Percentiles rank a stretch among this genome's conserved stretches.
Evolutionary conservation across 164 flowering plant species (phyloP).

Genomic region (Magnolia kwangsiensis): DNA sequence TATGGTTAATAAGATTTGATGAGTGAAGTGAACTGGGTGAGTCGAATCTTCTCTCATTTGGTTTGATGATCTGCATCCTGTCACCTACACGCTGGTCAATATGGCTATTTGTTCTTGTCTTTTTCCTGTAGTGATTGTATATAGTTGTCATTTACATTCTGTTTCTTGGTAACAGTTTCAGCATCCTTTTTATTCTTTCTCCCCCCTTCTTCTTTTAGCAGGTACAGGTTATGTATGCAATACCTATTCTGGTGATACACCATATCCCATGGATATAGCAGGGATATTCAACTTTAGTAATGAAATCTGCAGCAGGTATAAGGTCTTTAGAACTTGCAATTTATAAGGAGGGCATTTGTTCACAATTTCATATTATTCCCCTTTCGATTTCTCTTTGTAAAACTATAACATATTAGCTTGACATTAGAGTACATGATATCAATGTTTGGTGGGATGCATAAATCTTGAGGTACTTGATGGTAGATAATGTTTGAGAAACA

Average conservation of each 20-base stretch:
- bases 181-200: not conserved
- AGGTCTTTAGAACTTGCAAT: not conserved
- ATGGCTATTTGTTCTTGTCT: not conserved
- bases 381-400: not conserved
- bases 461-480: not conserved
- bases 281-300: slow-evolving; percentile 69
- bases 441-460: not conserved
- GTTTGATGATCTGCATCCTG: not conserved
- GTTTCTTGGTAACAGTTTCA: not conserved
- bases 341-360: not conserved
- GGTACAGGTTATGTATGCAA: slow-evolving; percentile 69
- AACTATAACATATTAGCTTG: not conserved
- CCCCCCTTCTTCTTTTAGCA: slow-evolving; percentile 23
- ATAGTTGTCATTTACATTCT: not conserved
- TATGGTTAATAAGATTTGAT: too few species aligned
- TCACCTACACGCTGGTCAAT: not conserved
- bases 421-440: not conserved
- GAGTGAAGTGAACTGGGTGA: not conserved
- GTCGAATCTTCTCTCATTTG: not conserved
- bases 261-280: slow-evolving; percentile 67
- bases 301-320: slow-evolving; percentile 70
- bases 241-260: slow-evolving; percentile 51
- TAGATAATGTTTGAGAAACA: not conserved
- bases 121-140: not conserved
- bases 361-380: not conserved